Percentiles rank a stretch among this genome's conserved stretches.
These are phyloP conservation scores for Cordyceps fumosorosea DNA, from an alignment of 2,329 filamentous ascomycete genomes.

Conservation along the genomic window DNA sequence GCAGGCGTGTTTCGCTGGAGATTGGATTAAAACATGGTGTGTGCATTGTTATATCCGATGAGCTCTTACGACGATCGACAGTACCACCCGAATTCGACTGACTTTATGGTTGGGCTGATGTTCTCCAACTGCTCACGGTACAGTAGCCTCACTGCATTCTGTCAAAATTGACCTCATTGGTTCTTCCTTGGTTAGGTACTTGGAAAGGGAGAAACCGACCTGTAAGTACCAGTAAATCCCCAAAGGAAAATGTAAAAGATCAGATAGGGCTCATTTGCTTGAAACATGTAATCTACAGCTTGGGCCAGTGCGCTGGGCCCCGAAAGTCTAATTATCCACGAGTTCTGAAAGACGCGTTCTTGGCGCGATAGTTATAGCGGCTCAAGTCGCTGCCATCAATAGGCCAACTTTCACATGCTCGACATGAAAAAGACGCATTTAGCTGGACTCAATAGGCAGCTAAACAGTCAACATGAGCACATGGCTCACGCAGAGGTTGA, in stretches of 20 bases:
- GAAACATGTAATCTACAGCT: conserved; percentile 1
- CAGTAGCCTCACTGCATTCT: not conserved
- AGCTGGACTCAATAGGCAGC: too few species aligned
- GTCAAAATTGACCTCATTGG: not conserved
- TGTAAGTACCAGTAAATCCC: not conserved
- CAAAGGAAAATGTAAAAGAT: not conserved
- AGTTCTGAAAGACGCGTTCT: not conserved
- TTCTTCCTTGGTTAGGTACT: too few species aligned
- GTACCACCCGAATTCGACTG: not conserved
- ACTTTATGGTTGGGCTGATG: not conserved
- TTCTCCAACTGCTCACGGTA: not conserved
- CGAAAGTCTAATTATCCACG: not conserved
- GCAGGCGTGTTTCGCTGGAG: not conserved
- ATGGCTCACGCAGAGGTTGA: too few species aligned
- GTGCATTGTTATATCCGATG: not conserved
- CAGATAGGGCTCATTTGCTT: not conserved
- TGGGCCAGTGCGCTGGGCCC: not conserved
- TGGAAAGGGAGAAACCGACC: too few species aligned
- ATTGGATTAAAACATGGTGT: not conserved
- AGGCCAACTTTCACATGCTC: not conserved
- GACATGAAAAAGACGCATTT: too few species aligned
- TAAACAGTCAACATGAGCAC: too few species aligned
- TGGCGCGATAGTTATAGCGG: not conserved
- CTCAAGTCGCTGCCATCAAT: not conserved
- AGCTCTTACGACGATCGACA: conserved; percentile 2